These are phyloP conservation scores for Trametes meyenii DNA, from an alignment of 768 basidiomycete genomes.

Conservation along the genomic window DNA sequence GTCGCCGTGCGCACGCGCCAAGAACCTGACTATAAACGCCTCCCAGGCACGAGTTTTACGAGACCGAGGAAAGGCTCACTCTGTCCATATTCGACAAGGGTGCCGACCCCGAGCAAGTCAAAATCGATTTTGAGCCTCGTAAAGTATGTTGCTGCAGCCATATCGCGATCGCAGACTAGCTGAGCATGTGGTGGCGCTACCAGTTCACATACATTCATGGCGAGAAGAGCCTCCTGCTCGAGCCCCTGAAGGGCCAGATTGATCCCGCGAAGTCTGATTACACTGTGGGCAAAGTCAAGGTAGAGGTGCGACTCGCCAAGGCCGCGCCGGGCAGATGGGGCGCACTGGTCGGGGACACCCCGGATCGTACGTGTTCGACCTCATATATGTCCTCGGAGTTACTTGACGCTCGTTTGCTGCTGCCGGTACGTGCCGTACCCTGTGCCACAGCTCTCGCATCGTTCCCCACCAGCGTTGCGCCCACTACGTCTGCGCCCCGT, in stretches of 20 bases:
- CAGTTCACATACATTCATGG: conserved; percentile 68
- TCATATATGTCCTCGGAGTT: conserved; percentile 31
- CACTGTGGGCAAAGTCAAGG: conserved; percentile 82
- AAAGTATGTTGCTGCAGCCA: conserved; percentile 45
- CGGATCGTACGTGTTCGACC: conserved; percentile 64
- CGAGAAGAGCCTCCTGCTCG: conserved; percentile 69
- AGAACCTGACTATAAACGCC: not conserved
- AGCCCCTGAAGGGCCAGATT: conserved; percentile 85
- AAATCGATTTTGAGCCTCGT: conserved; percentile 63
- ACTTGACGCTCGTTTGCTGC: not conserved
- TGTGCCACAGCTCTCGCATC: conserved; percentile 29
- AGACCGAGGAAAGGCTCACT: conserved; percentile 74
- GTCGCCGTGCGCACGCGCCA: not conserved
- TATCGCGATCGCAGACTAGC: not conserved
- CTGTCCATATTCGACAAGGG: conserved; percentile 80
- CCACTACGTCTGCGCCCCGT: conserved; percentile 35
- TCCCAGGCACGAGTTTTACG: conserved; percentile 83
- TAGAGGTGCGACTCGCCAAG: conserved; percentile 84
- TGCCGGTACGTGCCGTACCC: not conserved
- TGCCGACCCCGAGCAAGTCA: conserved; percentile 65
- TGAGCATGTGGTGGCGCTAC: conserved; percentile 14
- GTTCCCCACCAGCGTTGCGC: conserved; percentile 40
- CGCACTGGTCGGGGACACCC: conserved; percentile 68
- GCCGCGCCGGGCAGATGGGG: conserved; percentile 72
- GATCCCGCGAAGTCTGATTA: conserved; percentile 61